Evolutionary conservation across 202 grass and related monocot species (phyloP).

Genomic region (Panicum hallii): DNA sequence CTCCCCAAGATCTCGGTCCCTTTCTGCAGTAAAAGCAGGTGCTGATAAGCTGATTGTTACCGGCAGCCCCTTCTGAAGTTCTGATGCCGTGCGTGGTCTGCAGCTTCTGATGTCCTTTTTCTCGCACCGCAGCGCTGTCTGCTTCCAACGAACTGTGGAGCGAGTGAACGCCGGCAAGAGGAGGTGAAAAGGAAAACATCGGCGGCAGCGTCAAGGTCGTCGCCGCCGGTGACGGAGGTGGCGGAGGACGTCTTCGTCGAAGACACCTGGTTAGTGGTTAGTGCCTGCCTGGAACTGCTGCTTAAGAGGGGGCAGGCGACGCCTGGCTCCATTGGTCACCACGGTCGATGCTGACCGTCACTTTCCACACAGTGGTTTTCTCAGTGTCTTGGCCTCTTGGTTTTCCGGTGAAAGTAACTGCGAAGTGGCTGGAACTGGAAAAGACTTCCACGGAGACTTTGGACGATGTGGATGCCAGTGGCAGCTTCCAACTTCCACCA

Average conservation of each 20-base stretch:
- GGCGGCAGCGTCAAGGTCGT: not conserved
- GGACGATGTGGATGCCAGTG: not conserved
- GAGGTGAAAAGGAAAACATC: not conserved
- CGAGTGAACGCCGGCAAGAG: not conserved
- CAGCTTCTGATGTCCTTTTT: not conserved
- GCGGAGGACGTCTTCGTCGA: not conserved
- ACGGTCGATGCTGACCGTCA: not conserved
- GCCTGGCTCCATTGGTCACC: not conserved
- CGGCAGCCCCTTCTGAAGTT: not conserved
- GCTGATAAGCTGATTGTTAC: not conserved
- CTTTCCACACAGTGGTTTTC: not conserved
- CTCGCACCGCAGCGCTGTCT: not conserved
- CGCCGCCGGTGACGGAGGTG: not conserved
- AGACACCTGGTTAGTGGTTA: not conserved
- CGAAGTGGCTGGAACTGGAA: not conserved
- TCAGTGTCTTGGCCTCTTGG: not conserved
- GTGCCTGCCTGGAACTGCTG: not conserved
- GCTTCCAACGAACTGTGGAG: not conserved
- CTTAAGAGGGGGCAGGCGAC: conserved; percentile 18
- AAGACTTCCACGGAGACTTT: not conserved
- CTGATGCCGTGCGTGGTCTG: not conserved
- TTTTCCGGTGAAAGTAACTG: not conserved
- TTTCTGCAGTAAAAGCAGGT: not conserved
- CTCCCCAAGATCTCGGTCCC: not conserved
- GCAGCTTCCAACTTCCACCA: not conserved